Percentiles rank a stretch among this genome's conserved stretches.
Conservation (phyloP, 805 yeast species). For the Candida berthetii region DNA sequence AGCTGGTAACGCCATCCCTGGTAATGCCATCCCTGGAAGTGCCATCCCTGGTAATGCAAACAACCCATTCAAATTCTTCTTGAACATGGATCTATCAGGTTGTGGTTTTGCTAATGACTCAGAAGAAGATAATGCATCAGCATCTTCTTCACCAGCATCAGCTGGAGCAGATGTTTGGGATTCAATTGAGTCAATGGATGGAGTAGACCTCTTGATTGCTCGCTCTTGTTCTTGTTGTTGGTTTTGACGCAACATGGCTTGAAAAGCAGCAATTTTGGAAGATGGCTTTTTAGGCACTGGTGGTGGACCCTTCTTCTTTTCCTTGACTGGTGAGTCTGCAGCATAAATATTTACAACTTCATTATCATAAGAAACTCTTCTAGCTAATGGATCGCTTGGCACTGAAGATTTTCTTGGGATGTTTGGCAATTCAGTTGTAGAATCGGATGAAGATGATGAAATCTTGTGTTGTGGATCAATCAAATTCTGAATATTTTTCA, state of each 20-base stretch:
- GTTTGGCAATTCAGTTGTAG: constrained; percentile 2
- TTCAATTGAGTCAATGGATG: constrained; percentile 8
- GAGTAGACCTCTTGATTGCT: constrained; percentile 31
- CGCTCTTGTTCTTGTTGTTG: constrained; percentile 38
- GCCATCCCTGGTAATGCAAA: constrained; percentile 51
- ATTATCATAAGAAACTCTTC: not conserved
- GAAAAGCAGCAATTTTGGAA: constrained; percentile 75
- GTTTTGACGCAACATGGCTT: constrained; percentile 58
- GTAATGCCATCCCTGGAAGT: constrained; percentile 22
- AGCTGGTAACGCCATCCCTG: constrained; percentile 11
- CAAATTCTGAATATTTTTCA: not conserved
- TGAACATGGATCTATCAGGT: constrained; percentile 35
- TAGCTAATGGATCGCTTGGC: not conserved
- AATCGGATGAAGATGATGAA: constrained; percentile 1
- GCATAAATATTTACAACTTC: not conserved
- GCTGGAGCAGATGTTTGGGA: constrained; percentile 5
- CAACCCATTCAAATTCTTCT: constrained; percentile 54
- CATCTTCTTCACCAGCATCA: too few species aligned
- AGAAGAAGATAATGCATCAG: not conserved
- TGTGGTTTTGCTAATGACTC: not conserved
- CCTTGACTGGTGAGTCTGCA: not conserved
- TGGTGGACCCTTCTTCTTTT: constrained; percentile 38
- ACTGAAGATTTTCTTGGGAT: not conserved
- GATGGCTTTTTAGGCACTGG: constrained; percentile 75
- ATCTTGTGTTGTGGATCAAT: not conserved